Evolutionary conservation across 1,284 basidiomycete species (phyloP).

Genomic region (Coriolopsis trogii): DNA sequence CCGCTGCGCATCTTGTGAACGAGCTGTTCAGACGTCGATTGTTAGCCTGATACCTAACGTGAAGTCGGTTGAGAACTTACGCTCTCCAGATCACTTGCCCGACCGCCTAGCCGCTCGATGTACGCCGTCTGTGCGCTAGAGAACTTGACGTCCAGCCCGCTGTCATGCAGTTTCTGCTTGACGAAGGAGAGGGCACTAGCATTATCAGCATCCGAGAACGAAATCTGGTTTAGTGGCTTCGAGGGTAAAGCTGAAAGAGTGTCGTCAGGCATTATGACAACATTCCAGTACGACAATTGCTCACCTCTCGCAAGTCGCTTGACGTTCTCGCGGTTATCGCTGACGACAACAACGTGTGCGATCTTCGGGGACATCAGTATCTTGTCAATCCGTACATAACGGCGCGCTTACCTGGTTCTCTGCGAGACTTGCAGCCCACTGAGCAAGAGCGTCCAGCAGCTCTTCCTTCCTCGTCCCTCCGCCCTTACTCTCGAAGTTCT

Average conservation of each 20-base stretch:
- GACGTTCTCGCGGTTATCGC: constrained; percentile 87
- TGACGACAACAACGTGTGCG: constrained; percentile 92
- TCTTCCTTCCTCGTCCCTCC: constrained; percentile 70
- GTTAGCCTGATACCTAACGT: too few species aligned
- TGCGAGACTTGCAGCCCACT: constrained; percentile 84
- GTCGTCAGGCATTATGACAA: background rate
- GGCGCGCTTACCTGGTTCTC: constrained; percentile 68
- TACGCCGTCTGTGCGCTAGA: constrained; percentile 54
- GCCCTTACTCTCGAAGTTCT: constrained; percentile 70
- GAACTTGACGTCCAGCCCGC: constrained; percentile 54
- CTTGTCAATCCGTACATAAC: background rate
- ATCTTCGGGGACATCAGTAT: constrained; percentile 44
- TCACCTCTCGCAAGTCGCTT: constrained; percentile 83
- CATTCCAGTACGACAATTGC: constrained; percentile 1
- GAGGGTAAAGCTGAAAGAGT: constrained; percentile 72
- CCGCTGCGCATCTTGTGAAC: constrained; percentile 86
- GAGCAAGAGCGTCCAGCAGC: constrained; percentile 75
- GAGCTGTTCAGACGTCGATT: constrained; percentile 46
- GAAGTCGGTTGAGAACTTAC: too few species aligned
- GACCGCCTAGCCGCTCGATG: constrained; percentile 81
- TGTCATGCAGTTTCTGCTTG: constrained; percentile 74
- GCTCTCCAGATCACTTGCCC: constrained; percentile 84
- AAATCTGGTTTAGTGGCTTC: constrained; percentile 80
- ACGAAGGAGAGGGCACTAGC: constrained; percentile 83
- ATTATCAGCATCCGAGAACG: constrained; percentile 85